Evolutionary conservation across 1,139 yeast genomes (phyloP).

Genomic region (Eremothecium sinecaudum): DNA sequence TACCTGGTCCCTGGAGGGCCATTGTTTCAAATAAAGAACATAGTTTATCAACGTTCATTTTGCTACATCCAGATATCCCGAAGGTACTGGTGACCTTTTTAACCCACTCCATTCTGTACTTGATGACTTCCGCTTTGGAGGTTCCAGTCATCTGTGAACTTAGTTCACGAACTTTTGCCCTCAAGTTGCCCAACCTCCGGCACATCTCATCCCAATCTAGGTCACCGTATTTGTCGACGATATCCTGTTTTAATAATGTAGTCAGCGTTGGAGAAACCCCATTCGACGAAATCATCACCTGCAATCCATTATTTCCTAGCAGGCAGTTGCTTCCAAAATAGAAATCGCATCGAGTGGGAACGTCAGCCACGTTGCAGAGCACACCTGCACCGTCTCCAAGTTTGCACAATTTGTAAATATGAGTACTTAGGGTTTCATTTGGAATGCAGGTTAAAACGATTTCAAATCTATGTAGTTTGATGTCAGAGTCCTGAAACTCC

Average conservation of each 20-base stretch:
- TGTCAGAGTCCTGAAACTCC: constrained; percentile 1
- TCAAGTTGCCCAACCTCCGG: constrained; percentile 21
- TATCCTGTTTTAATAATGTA: constrained; percentile 25
- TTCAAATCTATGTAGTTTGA: constrained; percentile 15
- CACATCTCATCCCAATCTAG: constrained; percentile 19
- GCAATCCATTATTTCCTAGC: constrained; percentile 19
- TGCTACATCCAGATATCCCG: constrained; percentile 23
- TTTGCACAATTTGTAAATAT: constrained; percentile 21
- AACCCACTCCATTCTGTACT: constrained; percentile 29
- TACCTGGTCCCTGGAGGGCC: constrained; percentile 5
- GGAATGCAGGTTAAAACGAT: constrained; percentile 27
- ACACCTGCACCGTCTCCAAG: constrained; percentile 22
- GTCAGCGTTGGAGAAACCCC: constrained; percentile 30
- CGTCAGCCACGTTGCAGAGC: constrained; percentile 30
- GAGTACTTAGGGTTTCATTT: constrained; percentile 18
- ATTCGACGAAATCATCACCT: constrained; percentile 28
- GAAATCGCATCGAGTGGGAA: constrained; percentile 30
- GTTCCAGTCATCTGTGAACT: constrained; percentile 8
- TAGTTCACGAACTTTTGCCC: constrained; percentile 17
- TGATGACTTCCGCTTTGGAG: constrained; percentile 9
- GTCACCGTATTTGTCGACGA: constrained; percentile 14
- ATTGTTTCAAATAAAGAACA: constrained; percentile 8
- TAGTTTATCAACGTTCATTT: constrained; percentile 19
- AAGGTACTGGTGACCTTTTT: constrained; percentile 25
- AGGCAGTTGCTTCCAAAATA: constrained; percentile 30